Evolutionary conservation across 441 rosid genomes (phyloP).

Genomic region (Arabidopsis hybrid): DNA sequence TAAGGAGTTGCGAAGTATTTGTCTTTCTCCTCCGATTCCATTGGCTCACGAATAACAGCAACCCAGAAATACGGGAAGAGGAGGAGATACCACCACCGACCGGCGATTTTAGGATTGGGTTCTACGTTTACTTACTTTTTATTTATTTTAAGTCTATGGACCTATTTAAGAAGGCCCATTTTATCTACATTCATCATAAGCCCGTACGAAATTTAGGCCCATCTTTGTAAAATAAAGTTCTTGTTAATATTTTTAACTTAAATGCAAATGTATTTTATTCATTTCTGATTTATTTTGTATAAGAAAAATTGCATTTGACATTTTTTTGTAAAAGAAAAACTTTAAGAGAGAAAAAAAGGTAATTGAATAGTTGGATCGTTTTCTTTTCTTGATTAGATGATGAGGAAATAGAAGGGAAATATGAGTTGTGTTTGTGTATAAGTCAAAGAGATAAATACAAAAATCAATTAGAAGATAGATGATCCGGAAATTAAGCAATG

Average conservation of each 20-base stretch:
- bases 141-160: not conserved
- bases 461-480: constrained; percentile 20
- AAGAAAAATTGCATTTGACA: not conserved
- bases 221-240: not conserved
- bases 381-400: constrained; percentile 2
- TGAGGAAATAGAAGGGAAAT: constrained; percentile 1
- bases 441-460: constrained; percentile 33
- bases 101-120: not conserved
- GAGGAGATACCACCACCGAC: too few species aligned
- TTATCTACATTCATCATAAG: not conserved
- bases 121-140: not conserved
- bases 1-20: constrained; percentile 6
- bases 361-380: not conserved
- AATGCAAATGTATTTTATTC: too few species aligned
- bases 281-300: not conserved
- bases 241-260: too few species aligned
- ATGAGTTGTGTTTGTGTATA: constrained; percentile 31
- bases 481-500: constrained; percentile 34
- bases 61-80: not conserved
- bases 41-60: not conserved
- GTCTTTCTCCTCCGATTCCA: constrained; percentile 27
- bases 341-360: not conserved
- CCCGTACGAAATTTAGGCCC: not conserved
- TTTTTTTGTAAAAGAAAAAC: not conserved
- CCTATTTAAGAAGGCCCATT: not conserved